Evolutionary conservation across 2,329 filamentous ascomycete genomes (phyloP), one percentile per base, ranked within the genome.

Genomic region (Aspergillus novofumigatus): DNA sequence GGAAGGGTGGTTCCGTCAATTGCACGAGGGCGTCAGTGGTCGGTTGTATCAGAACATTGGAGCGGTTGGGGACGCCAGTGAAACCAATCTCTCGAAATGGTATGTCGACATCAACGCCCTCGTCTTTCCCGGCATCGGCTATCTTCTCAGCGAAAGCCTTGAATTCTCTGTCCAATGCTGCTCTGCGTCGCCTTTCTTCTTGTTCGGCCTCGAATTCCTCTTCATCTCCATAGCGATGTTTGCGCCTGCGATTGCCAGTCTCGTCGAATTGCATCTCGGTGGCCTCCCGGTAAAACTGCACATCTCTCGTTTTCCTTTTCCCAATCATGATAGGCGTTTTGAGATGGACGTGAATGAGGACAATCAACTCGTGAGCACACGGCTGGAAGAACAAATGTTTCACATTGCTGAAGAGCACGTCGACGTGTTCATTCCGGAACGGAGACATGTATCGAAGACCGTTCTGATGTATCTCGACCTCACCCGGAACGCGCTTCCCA

Each of bases 371-470:
- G 69, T 96, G 91, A 67, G 92, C 89, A 69, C 92, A 97, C 28
- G 95, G 94, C 75, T 99, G 94, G 81, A 99, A 99, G 81, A 99
- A 99, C 2, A 99, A 82, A 72, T 99, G 94, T 75, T 96, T 95
- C 73, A 99, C 91, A 77, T 99, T 99, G 78, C 91, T 95, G 81
- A 99, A 99, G 1, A 99, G 83, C 53, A 99, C 87, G 68, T 99
- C 94, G 51, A 99, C 91, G 67, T 94, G 89, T 64, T 91, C 88
- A 23, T 86, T 86, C 73, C 89, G 87, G 62, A 95, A 79, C 53
- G 90, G 86, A 53, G 91, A 90, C 78, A 93, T 83, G 74, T 99
- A 99, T 59, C 94, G 90, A 57, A 99, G 89, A 92, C 94, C 94
- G 68, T 99, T 99, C 70, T 97, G 92, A 76, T 99, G 94, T 52